Evolutionary conservation across 169 alveolate species (phyloP).

Genomic region (Cryptosporidium ryanae): DNA sequence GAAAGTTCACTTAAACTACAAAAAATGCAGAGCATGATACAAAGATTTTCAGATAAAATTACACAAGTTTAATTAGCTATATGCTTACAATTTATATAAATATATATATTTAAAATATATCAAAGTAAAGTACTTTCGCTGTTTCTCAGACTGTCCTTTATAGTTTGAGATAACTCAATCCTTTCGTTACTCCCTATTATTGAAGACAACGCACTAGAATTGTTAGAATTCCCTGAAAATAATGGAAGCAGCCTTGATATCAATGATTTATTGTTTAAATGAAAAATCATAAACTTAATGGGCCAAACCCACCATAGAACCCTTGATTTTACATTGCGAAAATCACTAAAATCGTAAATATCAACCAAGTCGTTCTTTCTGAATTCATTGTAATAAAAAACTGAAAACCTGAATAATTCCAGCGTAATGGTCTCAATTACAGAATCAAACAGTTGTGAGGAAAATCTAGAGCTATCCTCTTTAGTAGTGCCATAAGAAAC

Average conservation of each 20-base stretch:
- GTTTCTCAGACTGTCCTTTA: neutral
- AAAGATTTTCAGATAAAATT: constrained; percentile 46
- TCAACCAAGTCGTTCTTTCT: constrained; percentile 57
- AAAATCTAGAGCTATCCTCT: neutral
- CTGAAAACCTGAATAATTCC: constrained; percentile 44
- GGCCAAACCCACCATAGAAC: constrained; percentile 76
- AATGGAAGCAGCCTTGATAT: constrained; percentile 49
- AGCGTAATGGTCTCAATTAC: constrained; percentile 18
- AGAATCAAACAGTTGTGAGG: constrained; percentile 40
- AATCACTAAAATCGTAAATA: constrained; percentile 33
- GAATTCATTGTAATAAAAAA: constrained; percentile 18
- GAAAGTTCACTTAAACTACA: constrained; percentile 34
- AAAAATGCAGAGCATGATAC: constrained; percentile 55
- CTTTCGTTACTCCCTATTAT: constrained; percentile 37
- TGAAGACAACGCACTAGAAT: constrained; percentile 30
- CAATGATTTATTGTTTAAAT: constrained; percentile 35
- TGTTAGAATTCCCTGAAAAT: constrained; percentile 61
- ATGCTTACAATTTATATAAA: neutral
- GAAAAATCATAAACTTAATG: constrained; percentile 29
- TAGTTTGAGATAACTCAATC: constrained; percentile 47
- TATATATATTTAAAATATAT: neutral
- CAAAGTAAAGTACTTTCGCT: constrained; percentile 1
- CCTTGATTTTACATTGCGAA: constrained; percentile 33
- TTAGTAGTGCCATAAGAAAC: neutral
- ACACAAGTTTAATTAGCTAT: constrained; percentile 47